Evolutionary conservation across 2,329 filamentous ascomycete genomes (phyloP).

Genomic region (Paecilomyces dactylethromorphus): DNA sequence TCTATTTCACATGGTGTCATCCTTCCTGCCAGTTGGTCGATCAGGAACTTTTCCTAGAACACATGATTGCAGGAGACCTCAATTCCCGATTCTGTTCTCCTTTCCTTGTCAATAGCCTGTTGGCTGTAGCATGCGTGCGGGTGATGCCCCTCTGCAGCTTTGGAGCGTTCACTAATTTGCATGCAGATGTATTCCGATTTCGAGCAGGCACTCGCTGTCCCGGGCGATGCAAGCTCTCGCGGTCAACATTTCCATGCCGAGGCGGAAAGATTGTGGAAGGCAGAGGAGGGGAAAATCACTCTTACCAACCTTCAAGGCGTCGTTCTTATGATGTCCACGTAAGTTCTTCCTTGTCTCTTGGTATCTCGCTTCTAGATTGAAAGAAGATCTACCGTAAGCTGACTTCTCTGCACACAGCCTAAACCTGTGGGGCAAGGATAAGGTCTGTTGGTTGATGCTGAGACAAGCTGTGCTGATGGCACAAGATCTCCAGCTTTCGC

Average conservation of each 20-base stretch:
- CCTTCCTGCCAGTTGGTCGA: constrained; percentile 78
- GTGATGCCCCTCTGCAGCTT: background rate
- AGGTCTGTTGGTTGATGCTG: constrained; percentile 23
- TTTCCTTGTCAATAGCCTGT: constrained; percentile 78
- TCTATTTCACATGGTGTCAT: constrained; percentile 95
- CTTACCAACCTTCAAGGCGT: constrained; percentile 31
- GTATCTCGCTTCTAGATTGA: background rate
- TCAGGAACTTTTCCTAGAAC: constrained; percentile 63
- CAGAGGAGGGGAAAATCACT: constrained; percentile 25
- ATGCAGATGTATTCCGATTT: constrained; percentile 30
- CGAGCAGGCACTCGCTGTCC: constrained; percentile 20
- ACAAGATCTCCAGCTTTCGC: constrained; percentile 23
- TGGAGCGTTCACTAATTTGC: constrained; percentile 1
- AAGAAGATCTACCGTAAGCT: background rate
- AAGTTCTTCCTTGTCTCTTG: background rate
- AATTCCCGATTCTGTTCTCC: constrained; percentile 71
- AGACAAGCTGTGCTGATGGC: constrained; percentile 24
- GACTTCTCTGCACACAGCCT: constrained; percentile 11
- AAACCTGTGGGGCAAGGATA: constrained; percentile 19
- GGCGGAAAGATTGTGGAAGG: constrained; percentile 28
- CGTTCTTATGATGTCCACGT: constrained; percentile 22
- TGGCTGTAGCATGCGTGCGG: constrained; percentile 48
- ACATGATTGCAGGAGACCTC: constrained; percentile 26
- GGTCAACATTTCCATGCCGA: constrained; percentile 29
- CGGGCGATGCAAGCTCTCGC: constrained; percentile 20